These are phyloP conservation scores for Colletotrichum musae DNA, from an alignment of 2,329 filamentous ascomycete genomes.

Conservation along the genomic window DNA sequence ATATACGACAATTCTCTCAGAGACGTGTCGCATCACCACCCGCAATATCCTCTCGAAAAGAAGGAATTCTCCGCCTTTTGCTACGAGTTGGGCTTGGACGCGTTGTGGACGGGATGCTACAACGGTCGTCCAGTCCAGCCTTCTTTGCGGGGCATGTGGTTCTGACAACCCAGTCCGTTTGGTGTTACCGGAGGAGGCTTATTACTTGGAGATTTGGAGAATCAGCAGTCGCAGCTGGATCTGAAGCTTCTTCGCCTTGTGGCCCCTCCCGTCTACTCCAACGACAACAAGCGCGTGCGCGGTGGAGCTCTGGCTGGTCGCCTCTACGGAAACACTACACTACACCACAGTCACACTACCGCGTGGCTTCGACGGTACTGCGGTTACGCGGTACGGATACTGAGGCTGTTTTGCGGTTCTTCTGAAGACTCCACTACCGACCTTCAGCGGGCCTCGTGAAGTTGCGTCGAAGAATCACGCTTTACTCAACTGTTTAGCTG, in stretches of 20 bases:
- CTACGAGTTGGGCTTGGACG: constrained; percentile 1
- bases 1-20: background rate
- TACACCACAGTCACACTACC: background rate
- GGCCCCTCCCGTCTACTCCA: constrained; percentile 39
- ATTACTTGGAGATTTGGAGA: constrained; percentile 38
- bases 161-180: constrained; percentile 33
- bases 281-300: constrained; percentile 31
- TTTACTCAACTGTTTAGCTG: background rate
- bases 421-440: constrained; percentile 32
- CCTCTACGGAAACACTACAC: constrained; percentile 8
- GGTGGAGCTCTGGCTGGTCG: constrained; percentile 32
- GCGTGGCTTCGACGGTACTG: constrained; percentile 32
- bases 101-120: constrained; percentile 35
- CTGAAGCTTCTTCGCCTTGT: constrained; percentile 33
- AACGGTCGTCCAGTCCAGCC: constrained; percentile 39
- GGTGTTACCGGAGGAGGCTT: constrained; percentile 31
- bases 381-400: background rate
- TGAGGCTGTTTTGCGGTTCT: constrained; percentile 42
- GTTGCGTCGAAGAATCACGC: constrained; percentile 11
- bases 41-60: no score
- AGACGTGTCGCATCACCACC: no score
- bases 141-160: constrained; percentile 41
- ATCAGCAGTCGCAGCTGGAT: constrained; percentile 33
- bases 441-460: constrained; percentile 19
- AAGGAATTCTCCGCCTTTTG: constrained; percentile 30